Percentiles rank a stretch among this genome's conserved stretches.
Conservation (phyloP, 257 asterid genomes). For the Ilex asprella region DNA sequence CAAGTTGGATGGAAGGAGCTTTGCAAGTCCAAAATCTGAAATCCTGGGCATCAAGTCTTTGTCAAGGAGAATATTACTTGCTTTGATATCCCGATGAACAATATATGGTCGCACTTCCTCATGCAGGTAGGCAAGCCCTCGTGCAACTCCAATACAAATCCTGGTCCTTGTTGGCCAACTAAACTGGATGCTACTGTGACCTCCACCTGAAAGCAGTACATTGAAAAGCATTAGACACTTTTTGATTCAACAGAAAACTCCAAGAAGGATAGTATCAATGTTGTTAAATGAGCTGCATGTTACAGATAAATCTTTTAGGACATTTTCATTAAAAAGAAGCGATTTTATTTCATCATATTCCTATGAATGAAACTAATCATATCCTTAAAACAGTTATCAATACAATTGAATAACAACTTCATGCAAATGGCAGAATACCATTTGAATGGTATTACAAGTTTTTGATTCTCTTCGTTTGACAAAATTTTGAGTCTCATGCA, state of each 20-base stretch:
- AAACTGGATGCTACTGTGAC: conserved; percentile 38
- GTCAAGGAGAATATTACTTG: conserved; percentile 92
- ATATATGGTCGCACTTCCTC: conserved; percentile 91
- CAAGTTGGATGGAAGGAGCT: conserved; percentile 76
- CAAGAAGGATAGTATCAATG: background rate
- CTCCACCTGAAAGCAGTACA: conserved; percentile 39
- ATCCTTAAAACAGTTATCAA: too few relatives aligned
- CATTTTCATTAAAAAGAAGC: too few relatives aligned
- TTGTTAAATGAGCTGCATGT: background rate
- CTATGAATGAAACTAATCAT: too few relatives aligned
- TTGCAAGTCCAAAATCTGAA: conserved; percentile 96
- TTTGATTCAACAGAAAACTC: background rate
- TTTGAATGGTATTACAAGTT: too few relatives aligned
- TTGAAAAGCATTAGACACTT: conserved; percentile 12
- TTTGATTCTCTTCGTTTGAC: too few relatives aligned
- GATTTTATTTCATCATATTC: too few relatives aligned
- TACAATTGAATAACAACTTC: too few relatives aligned
- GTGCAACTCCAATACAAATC: conserved; percentile 74
- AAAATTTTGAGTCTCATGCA: too few relatives aligned
- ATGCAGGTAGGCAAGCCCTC: conserved; percentile 86
- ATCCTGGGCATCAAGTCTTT: conserved; percentile 75
- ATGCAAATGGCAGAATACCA: too few relatives aligned
- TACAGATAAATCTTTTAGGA: background rate
- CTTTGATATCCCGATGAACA: conserved; percentile 93
- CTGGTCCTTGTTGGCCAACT: conserved; percentile 63